These are phyloP conservation scores for Tulasnella sp. DNA, from an alignment of 768 basidiomycete species.

Conservation along the genomic window DNA sequence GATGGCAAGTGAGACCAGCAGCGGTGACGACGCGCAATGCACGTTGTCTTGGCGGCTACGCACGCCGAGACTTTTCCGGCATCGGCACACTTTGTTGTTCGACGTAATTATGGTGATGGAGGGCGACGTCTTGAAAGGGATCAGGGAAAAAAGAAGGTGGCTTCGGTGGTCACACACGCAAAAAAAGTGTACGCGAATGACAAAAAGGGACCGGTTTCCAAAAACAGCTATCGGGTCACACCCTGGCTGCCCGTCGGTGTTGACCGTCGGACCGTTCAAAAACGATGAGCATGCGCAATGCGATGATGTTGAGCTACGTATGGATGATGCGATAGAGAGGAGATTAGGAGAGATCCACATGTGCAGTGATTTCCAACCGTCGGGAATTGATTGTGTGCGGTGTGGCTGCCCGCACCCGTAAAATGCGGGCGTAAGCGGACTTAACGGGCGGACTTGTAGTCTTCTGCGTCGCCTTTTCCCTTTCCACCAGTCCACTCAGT, in stretches of 20 bases:
- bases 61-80: not conserved
- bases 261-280: not conserved
- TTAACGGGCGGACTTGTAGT: not conserved
- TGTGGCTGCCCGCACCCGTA: not conserved
- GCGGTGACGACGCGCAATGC: not conserved
- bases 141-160: not conserved
- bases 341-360: not conserved
- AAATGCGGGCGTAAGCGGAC: not conserved
- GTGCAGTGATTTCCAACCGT: not conserved
- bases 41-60: not conserved
- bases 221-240: not conserved
- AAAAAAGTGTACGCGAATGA: conserved; percentile 7
- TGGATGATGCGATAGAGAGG: not conserved
- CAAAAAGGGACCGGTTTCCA: not conserved
- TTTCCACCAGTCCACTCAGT: conserved; percentile 17
- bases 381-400: not conserved
- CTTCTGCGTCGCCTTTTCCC: conserved; percentile 15
- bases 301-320: not conserved
- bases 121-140: not conserved
- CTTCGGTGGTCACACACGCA: conserved; percentile 1
- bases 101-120: not conserved
- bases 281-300: not conserved
- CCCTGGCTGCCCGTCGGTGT: not conserved
- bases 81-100: not conserved
- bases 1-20: not conserved